These are phyloP conservation scores for Cadophora malorum DNA, from an alignment of 2,329 filamentous ascomycete species.

Conservation along the genomic window DNA sequence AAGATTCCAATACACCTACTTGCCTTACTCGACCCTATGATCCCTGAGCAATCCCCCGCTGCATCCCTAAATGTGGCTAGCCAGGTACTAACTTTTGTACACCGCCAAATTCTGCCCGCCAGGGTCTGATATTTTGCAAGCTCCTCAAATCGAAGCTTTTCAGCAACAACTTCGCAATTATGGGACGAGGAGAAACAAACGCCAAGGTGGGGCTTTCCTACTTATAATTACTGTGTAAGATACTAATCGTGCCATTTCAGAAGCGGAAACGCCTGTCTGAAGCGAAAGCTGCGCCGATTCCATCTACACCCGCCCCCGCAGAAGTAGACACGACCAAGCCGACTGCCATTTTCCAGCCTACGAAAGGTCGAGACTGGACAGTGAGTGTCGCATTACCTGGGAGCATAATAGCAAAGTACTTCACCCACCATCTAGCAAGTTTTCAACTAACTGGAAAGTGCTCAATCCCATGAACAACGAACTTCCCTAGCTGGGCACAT, in stretches of 20 bases:
- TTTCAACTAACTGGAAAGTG: slow-evolving; percentile 32
- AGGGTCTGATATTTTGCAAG: slow-evolving; percentile 15
- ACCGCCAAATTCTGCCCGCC: slow-evolving; percentile 10
- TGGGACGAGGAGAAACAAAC: slow-evolving; percentile 25
- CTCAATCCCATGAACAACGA: slow-evolving; percentile 65
- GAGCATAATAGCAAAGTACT: slow-evolving; percentile 71
- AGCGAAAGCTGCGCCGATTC: slow-evolving; percentile 33
- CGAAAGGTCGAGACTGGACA: slow-evolving; percentile 70
- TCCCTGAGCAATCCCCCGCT: neutral
- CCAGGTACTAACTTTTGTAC: slow-evolving; percentile 8
- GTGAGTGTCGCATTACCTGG: slow-evolving; percentile 80
- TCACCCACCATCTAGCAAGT: slow-evolving; percentile 3
- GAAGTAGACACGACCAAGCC: slow-evolving; percentile 64
- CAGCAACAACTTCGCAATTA: slow-evolving; percentile 8
- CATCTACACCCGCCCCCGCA: slow-evolving; percentile 42
- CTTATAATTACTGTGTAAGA: neutral
- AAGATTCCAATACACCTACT: neutral
- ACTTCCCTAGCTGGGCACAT: slow-evolving; percentile 76
- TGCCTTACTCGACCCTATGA: neutral
- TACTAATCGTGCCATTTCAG: slow-evolving; percentile 28
- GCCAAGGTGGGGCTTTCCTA: slow-evolving; percentile 6
- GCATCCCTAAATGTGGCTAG: neutral
- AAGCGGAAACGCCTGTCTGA: slow-evolving; percentile 46
- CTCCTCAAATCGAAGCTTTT: neutral
- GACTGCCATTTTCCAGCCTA: slow-evolving; percentile 71